These are phyloP conservation scores for Mycotypha africana DNA, from an alignment of 371 early-diverging fungal species.

Conservation along the genomic window DNA sequence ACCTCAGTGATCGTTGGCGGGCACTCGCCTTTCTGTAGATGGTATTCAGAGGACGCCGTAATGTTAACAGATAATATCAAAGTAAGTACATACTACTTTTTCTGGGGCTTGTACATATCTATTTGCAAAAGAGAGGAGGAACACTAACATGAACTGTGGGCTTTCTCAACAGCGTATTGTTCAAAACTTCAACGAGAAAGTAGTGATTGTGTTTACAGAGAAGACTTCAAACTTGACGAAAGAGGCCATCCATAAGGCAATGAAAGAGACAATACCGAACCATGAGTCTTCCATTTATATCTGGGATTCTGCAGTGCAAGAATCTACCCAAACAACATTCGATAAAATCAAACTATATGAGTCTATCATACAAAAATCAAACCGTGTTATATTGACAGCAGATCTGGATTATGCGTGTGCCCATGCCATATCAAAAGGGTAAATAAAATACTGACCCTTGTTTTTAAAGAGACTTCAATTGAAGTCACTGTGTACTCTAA, in stretches of 20 bases:
- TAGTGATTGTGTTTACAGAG: constrained; percentile 34
- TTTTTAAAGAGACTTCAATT: no score
- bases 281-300: constrained; percentile 7
- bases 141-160: background rate
- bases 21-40: constrained; percentile 31
- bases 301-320: constrained; percentile 31
- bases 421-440: constrained; percentile 32
- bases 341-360: constrained; percentile 26
- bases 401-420: constrained; percentile 39
- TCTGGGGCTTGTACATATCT: background rate
- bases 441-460: background rate
- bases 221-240: constrained; percentile 33
- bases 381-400: constrained; percentile 34
- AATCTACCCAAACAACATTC: background rate
- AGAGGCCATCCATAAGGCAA: constrained; percentile 12
- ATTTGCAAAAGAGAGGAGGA: background rate
- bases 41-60: constrained; percentile 43
- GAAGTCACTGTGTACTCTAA: no score
- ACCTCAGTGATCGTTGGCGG: constrained; percentile 35
- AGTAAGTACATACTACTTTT: constrained; percentile 17
- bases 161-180: constrained; percentile 45
- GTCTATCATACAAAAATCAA: constrained; percentile 17
- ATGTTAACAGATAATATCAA: constrained; percentile 28
- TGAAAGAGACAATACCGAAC: background rate
- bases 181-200: constrained; percentile 15